Evolutionary conservation across 139 green algal species (phyloP).

Genomic region (Astrephomene gubernaculifera): DNA sequence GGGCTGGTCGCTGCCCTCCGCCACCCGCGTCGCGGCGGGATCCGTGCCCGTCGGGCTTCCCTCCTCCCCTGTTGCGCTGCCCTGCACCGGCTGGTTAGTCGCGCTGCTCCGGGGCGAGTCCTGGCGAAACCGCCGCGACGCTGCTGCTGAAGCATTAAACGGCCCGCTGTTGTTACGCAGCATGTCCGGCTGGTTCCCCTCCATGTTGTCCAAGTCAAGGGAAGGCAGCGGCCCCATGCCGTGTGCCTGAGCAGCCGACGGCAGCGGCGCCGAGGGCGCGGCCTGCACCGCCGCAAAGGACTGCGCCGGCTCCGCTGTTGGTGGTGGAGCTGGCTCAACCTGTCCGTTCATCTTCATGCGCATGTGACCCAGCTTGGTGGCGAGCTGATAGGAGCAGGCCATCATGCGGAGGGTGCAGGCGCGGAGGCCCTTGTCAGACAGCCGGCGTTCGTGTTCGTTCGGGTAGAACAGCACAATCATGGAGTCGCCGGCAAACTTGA

Average conservation of each 20-base stretch:
- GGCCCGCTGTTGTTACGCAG: conserved; percentile 25
- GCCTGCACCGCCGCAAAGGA: neutral
- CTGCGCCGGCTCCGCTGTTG: conserved; percentile 3
- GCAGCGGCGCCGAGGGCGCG: neutral
- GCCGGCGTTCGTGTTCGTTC: conserved; percentile 19
- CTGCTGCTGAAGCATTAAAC: neutral
- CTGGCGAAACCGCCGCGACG: neutral
- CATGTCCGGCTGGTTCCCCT: neutral
- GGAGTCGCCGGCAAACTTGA: conserved; percentile 89
- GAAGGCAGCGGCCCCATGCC: neutral
- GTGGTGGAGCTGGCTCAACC: conserved; percentile 55
- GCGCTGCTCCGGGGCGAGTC: conserved; percentile 32
- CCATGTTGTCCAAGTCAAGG: neutral
- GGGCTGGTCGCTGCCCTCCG: neutral
- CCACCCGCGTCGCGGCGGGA: neutral
- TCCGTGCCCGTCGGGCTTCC: neutral
- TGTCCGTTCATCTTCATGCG: conserved; percentile 78
- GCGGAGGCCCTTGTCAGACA: conserved; percentile 60
- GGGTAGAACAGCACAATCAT: conserved; percentile 85
- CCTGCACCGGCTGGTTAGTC: neutral
- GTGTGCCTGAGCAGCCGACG: neutral
- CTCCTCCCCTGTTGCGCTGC: neutral
- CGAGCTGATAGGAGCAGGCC: conserved; percentile 68
- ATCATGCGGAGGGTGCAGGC: conserved; percentile 63
- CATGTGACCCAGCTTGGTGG: conserved; percentile 69